Percentiles rank a stretch among this genome's conserved stretches.
Conservation (phyloP, 2,329 filamentous ascomycete species). For the Rugonectria rugulosa region DNA sequence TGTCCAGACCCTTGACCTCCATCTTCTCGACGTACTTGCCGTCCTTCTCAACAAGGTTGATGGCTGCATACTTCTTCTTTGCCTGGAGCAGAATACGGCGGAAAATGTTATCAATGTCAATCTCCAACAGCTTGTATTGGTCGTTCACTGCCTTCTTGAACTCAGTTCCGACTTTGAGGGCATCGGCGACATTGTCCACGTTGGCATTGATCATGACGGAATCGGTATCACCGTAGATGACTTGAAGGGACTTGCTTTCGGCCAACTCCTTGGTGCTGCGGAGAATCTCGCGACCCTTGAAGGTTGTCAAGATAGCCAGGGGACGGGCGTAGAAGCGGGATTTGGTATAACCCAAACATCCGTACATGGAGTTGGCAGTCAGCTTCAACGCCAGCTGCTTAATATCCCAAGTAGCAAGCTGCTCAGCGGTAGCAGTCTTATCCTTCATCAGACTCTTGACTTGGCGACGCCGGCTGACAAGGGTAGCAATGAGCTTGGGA, state of each 20-base stretch:
- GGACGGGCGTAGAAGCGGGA: slow-evolving; percentile 97
- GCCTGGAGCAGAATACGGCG: slow-evolving; percentile 90
- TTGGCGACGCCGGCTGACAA: slow-evolving; percentile 86
- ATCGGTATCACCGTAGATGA: slow-evolving; percentile 99
- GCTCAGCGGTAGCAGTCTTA: slow-evolving; percentile 82
- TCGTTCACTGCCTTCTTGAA: slow-evolving; percentile 97
- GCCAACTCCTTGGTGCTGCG: slow-evolving; percentile 95
- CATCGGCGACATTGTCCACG: slow-evolving; percentile 89
- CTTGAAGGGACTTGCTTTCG: slow-evolving; percentile 87
- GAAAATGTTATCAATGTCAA: slow-evolving; percentile 98
- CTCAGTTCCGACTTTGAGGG: slow-evolving; percentile 88
- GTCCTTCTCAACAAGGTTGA: slow-evolving; percentile 89
- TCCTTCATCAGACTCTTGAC: slow-evolving; percentile 98
- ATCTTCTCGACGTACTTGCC: slow-evolving; percentile 93
- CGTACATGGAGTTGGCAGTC: slow-evolving; percentile 99
- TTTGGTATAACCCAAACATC: slow-evolving; percentile 94
- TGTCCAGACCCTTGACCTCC: slow-evolving; percentile 97
- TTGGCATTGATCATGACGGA: slow-evolving; percentile 99
- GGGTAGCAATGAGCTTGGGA: slow-evolving; percentile 87
- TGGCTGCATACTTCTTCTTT: slow-evolving; percentile 99
- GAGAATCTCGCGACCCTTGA: slow-evolving; percentile 96
- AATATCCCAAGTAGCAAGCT: slow-evolving; percentile 96
- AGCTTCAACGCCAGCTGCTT: slow-evolving; percentile 97
- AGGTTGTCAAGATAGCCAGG: slow-evolving; percentile 93
- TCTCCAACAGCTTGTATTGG: slow-evolving; percentile 89